phyloP scores from a whole-genome alignment of 164 flowering plant species.

The Nymphaea colorata region DNA sequence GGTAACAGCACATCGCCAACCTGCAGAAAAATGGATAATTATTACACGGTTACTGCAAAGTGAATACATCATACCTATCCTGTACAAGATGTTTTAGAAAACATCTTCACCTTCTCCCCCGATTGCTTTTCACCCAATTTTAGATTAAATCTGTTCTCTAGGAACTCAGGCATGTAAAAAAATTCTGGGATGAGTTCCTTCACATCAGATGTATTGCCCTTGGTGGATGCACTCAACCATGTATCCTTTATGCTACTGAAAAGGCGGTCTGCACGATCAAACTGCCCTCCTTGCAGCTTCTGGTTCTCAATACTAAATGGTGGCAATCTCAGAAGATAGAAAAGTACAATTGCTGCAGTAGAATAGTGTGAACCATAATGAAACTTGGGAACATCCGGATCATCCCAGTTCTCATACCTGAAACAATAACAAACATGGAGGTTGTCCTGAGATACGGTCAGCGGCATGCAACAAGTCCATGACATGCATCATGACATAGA shows the following conservation, averaged over 20 bases:
- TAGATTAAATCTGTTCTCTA: slow-evolving; percentile 75
- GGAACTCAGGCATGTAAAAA: slow-evolving; percentile 95
- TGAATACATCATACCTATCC: no score
- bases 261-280: slow-evolving; percentile 99
- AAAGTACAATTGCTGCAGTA: slow-evolving; percentile 98
- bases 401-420: slow-evolving; percentile 99
- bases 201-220: slow-evolving; percentile 99
- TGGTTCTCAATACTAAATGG: slow-evolving; percentile 95
- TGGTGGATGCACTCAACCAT: slow-evolving; percentile 97
- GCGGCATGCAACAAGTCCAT: no score
- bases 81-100: not conserved
- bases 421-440: slow-evolving; percentile 1
- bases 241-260: slow-evolving; percentile 89
- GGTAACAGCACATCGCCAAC: slow-evolving; percentile 89
- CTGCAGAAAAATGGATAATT: slow-evolving; percentile 20
- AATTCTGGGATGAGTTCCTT: slow-evolving; percentile 98
- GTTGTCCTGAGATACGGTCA: no score
- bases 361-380: slow-evolving; percentile 99
- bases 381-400: slow-evolving; percentile 97
- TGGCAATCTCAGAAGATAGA: slow-evolving; percentile 89
- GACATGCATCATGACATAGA: no score
- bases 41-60: not conserved
- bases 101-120: slow-evolving; percentile 74
- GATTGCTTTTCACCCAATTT: slow-evolving; percentile 97
- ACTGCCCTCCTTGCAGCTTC: slow-evolving; percentile 97